These are phyloP conservation scores for Biancaea sappan DNA, from an alignment of 306 rosid species.

Conservation along the genomic window DNA sequence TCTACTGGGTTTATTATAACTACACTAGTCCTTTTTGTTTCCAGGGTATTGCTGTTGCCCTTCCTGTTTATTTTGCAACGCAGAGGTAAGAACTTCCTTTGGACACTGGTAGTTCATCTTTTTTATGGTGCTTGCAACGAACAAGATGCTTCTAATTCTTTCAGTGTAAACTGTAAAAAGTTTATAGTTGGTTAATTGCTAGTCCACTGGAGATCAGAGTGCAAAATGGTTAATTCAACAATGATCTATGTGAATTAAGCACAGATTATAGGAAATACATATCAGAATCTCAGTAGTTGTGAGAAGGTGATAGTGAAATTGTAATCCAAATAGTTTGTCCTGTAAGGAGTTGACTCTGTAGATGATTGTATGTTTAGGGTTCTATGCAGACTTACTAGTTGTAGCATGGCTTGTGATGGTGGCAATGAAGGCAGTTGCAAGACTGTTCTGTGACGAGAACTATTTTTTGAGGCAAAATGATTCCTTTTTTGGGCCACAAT, in stretches of 20 bases:
- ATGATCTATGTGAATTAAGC: conserved; percentile 16
- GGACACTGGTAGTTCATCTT: conserved; percentile 19
- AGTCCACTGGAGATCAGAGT: not conserved
- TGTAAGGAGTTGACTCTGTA: conserved; percentile 5
- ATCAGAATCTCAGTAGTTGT: conserved; percentile 25
- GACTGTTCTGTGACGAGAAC: not conserved
- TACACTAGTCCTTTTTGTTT: conserved; percentile 33
- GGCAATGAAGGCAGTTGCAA: not conserved
- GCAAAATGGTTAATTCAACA: conserved; percentile 24
- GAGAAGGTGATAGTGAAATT: conserved; percentile 26
- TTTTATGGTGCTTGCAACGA: conserved; percentile 19
- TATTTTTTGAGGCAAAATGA: not conserved
- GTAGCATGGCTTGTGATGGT: not conserved
- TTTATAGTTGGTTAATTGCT: conserved; percentile 19
- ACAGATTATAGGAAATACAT: conserved; percentile 22
- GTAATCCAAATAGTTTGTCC: conserved; percentile 17
- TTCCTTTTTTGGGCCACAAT: conserved; percentile 22
- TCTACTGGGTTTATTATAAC: conserved; percentile 21
- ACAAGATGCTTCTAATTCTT: conserved; percentile 24
- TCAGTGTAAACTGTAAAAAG: not conserved
- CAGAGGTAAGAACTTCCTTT: conserved; percentile 65
- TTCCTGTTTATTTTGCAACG: conserved; percentile 94
- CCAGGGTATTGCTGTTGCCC: conserved; percentile 96
- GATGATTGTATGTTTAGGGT: conserved; percentile 13
- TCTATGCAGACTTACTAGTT: not conserved